Evolutionary conservation across 176 grass and related monocot species (phyloP).

Genomic region (Raddia distichophylla): DNA sequence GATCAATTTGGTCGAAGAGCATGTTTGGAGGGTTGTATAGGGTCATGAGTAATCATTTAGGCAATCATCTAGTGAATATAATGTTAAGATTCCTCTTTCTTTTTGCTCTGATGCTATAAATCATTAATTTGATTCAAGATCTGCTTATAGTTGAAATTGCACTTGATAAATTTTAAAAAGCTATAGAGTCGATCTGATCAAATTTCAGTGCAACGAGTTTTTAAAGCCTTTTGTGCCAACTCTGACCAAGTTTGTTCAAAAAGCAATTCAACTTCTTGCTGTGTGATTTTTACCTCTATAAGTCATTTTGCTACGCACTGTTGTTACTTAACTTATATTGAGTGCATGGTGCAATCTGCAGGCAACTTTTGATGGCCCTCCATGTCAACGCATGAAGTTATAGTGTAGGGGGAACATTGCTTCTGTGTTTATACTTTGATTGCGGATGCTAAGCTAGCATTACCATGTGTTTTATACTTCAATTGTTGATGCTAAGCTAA

Average conservation of each 20-base stretch:
- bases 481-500: not conserved
- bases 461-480: not conserved
- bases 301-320: not conserved
- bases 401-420: not conserved
- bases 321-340: conserved; percentile 7
- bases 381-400: not conserved
- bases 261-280: no score
- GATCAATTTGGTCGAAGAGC: not conserved
- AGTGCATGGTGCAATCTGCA: conserved; percentile 3
- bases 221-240: no score
- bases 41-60: not conserved
- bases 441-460: not conserved
- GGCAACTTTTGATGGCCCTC: conserved; percentile 24
- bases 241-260: no score
- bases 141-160: not conserved
- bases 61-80: not conserved
- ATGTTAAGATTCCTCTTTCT: not conserved
- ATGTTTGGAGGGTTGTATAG: not conserved
- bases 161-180: not conserved
- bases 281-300: not conserved
- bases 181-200: not conserved
- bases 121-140: not conserved
- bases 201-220: no score
- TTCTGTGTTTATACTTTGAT: not conserved
- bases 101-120: not conserved